A percentile compares a stretch with the other conserved stretches of the same genome.
These are phyloP conservation scores for Ensete ventricosum DNA, from an alignment of 176 grass and related monocot genomes.

Conservation along the genomic window DNA sequence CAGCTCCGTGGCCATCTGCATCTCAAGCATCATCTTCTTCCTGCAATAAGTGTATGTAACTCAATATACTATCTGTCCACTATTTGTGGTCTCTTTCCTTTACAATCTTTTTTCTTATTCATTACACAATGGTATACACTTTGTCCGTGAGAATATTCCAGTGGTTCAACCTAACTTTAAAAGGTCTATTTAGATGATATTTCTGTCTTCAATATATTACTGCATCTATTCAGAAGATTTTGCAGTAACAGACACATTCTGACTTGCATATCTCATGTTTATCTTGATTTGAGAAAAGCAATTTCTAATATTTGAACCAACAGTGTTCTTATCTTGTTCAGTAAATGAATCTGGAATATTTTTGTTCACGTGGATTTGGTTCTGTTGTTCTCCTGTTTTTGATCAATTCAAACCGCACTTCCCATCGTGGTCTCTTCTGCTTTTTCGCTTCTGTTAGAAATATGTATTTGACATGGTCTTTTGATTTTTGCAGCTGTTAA, in stretches of 20 bases:
- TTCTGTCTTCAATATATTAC: too few species aligned
- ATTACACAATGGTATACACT: conserved; percentile 9
- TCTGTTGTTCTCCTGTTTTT: not conserved
- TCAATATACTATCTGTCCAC: not conserved
- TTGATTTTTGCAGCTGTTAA: conserved; percentile 50
- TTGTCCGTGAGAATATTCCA: not conserved
- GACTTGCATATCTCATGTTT: too few species aligned
- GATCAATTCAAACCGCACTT: not conserved
- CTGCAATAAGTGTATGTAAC: conserved; percentile 72
- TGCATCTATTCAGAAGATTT: too few species aligned
- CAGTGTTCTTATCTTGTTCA: not conserved
- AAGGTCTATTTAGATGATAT: too few species aligned
- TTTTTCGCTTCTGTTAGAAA: conserved; percentile 9
- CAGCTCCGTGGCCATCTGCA: conserved; percentile 85
- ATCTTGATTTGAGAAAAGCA: too few species aligned
- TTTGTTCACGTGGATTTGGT: not conserved
- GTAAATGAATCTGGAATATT: not conserved
- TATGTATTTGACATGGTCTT: not conserved
- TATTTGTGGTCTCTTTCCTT: conserved; percentile 20
- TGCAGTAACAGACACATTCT: too few species aligned
- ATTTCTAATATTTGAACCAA: not conserved
- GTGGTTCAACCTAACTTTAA: not conserved
- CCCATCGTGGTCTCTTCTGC: not conserved
- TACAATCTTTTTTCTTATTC: not conserved
- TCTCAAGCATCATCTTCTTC: conserved; percentile 50